A percentile compares a stretch with the other conserved stretches of the same genome.
Conservation (phyloP, 306 rosid species). For the Casuarina equisetifolia region DNA sequence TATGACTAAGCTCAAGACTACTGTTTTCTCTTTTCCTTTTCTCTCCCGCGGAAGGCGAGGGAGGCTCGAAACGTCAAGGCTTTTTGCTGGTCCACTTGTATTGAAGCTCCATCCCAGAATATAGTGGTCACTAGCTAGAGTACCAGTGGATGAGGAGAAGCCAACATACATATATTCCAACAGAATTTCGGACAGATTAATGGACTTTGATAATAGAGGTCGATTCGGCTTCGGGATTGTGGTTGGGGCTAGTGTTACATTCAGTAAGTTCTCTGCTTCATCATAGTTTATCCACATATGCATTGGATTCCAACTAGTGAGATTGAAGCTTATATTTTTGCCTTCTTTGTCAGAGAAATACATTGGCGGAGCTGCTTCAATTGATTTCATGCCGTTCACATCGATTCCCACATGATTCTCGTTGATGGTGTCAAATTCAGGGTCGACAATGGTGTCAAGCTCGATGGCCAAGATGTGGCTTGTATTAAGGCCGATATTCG, state of each 20-base stretch:
- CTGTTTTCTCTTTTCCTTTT: neutral
- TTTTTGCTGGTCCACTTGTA: conserved; percentile 32
- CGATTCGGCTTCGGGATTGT: conserved; percentile 15
- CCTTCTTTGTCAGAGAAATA: conserved; percentile 11
- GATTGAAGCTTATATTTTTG: conserved; percentile 10
- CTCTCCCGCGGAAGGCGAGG: neutral
- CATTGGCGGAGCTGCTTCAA: neutral
- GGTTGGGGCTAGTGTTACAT: conserved; percentile 29
- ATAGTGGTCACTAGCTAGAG: conserved; percentile 11
- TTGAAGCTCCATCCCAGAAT: conserved; percentile 43
- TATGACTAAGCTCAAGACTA: neutral
- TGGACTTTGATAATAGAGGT: conserved; percentile 25
- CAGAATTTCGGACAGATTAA: neutral
- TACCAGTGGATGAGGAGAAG: conserved; percentile 35
- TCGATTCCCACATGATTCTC: conserved; percentile 38
- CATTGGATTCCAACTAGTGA: conserved; percentile 30
- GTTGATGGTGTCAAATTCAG: neutral
- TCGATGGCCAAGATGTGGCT: conserved; percentile 42
- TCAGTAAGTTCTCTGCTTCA: neutral
- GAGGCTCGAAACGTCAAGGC: conserved; percentile 6
- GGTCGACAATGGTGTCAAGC: neutral
- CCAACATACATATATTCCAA: conserved; percentile 37
- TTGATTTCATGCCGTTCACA: conserved; percentile 26
- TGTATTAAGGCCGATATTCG: neutral
- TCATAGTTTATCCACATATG: conserved; percentile 6